These are phyloP conservation scores for Otatea glauca DNA, from an alignment of 176 grass and related monocot genomes.

Conservation along the genomic window DNA sequence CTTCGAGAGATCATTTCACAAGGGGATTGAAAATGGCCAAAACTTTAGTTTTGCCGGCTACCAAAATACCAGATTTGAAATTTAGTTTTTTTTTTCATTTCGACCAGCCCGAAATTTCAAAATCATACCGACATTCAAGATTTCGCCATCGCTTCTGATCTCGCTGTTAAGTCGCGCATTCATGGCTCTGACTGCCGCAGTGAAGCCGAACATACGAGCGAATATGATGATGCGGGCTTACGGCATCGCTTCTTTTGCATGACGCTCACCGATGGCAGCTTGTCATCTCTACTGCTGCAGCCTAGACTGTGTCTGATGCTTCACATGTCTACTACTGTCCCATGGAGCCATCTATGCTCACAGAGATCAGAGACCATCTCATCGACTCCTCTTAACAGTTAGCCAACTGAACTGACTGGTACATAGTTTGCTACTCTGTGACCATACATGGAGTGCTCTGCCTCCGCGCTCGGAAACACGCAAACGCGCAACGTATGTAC, in stretches of 20 bases:
- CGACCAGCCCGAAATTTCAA: too few species aligned
- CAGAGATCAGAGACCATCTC: background rate
- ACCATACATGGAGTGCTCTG: constrained; percentile 6
- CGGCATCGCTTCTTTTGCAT: background rate
- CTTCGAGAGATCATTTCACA: too few species aligned
- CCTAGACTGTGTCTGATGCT: background rate
- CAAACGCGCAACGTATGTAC: background rate
- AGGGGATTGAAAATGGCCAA: too few species aligned
- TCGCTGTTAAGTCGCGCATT: constrained; percentile 38
- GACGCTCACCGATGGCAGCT: background rate
- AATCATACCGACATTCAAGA: too few species aligned
- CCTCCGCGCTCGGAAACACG: background rate
- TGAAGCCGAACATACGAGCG: constrained; percentile 35
- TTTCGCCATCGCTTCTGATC: background rate
- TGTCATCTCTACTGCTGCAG: background rate
- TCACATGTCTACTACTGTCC: background rate
- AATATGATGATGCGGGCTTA: constrained; percentile 28
- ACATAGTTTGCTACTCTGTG: background rate
- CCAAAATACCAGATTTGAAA: too few species aligned
- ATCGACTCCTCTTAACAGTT: constrained; percentile 4
- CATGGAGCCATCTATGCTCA: background rate
- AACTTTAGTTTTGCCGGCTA: too few species aligned
- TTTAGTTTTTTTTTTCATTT: too few species aligned
- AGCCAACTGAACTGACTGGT: constrained; percentile 5
- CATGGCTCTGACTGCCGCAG: constrained; percentile 33